Base-by-base conservation (phyloP, 2,329 filamentous ascomycete species). In the Penicillium aurantiogriseum region DNA sequence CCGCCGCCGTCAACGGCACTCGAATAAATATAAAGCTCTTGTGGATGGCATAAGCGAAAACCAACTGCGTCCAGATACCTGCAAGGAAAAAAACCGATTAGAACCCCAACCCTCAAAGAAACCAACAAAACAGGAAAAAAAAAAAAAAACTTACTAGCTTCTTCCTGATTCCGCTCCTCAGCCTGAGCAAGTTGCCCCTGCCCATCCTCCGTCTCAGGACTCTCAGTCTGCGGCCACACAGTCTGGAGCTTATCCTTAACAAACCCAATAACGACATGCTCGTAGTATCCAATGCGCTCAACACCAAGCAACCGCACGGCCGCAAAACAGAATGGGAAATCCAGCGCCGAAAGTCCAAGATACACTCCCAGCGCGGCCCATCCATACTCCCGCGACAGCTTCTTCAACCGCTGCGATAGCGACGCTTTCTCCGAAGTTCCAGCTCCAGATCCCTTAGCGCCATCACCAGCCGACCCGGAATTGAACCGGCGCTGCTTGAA, bases 11-110 rank as follows among this genome's bases (percentile, higher is more conserved):
- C 62, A 97, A 78, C 9, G 94, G 94, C 10, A 99, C 91, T n/a
- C 94, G 86, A 64, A 97, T 76, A 75, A 99, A 96, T 69, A 99
- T 97, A 75, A 97, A 91, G 67, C 90, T 95, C 79, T 99, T 99
- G 81, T 99, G 94, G 57, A 99, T 91, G 29, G 93, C 93, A 71
- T 99, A 99, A 13, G 94, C 94, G 48, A 99, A 83, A 17, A 91
- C 92, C 31, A 99, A 80, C 72, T 97, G 92, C 9, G 94, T 97
- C 85, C 85, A 88, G 50, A 89, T 79, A 68, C 84, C 85, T 88
- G 63, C 36, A 25, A 38, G 35, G 6, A 27, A 48, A 39, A 44
- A 51, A 40, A 33, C 4, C 19, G 17, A 19, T 56, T 21, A 56
- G 53, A 29, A 38, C 19, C 6, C 39, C 15, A 23, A 44, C 52